Conservation (phyloP, 495 filamentous ascomycete species). For the Bombardia bombarda region DNA sequence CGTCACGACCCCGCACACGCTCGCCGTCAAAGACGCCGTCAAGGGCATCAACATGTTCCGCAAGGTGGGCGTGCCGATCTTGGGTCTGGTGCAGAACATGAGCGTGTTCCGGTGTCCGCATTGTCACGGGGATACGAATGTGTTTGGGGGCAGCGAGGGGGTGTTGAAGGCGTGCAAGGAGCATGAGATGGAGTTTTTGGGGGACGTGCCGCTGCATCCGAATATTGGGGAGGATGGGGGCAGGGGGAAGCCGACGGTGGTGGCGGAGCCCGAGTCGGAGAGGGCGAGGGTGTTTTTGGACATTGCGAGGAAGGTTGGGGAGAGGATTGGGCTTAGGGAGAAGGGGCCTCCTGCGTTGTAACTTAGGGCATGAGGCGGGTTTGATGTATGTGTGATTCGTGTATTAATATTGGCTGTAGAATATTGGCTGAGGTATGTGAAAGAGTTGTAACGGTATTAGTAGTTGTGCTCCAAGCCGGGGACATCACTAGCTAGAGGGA, state of each 20-base stretch:
- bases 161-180: slow-evolving; percentile 40
- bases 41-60: slow-evolving; percentile 88
- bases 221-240: slow-evolving; percentile 86
- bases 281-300: slow-evolving; percentile 62
- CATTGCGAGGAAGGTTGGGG: slow-evolving; percentile 56
- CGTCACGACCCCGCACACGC: slow-evolving; percentile 86
- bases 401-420: no score
- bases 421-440: no score
- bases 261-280: slow-evolving; percentile 68
- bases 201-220: slow-evolving; percentile 84
- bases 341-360: no score
- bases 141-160: slow-evolving; percentile 59
- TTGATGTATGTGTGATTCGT: no score
- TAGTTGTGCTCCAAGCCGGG: no score
- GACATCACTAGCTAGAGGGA: no score
- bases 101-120: slow-evolving; percentile 73
- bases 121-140: slow-evolving; percentile 63
- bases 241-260: slow-evolving; percentile 81
- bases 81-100: slow-evolving; percentile 98
- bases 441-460: no score
- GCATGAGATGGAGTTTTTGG: slow-evolving; percentile 65
- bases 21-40: slow-evolving; percentile 81
- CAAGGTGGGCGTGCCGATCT: slow-evolving; percentile 63
- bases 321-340: slow-evolving; percentile 39
- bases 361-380: no score